A percentile compares a stretch with the other conserved stretches of the same genome.
These are phyloP conservation scores for Backusella macrospora DNA, from an alignment of 192 early-diverging fungal species.

Conservation along the genomic window DNA sequence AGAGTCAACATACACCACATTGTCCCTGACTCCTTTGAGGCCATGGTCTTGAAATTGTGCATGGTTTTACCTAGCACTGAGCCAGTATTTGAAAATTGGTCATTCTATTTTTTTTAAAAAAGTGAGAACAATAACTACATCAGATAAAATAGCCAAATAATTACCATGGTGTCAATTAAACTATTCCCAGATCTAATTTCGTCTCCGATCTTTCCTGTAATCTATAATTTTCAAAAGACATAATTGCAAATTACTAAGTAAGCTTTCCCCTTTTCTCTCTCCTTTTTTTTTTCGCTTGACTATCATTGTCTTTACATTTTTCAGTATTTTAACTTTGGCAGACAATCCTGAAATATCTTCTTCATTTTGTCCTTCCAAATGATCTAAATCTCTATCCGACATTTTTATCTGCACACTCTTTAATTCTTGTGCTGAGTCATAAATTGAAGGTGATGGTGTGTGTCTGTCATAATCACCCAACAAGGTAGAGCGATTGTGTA, in stretches of 20 bases:
- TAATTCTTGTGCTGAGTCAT: conserved; percentile 5
- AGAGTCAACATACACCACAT: conserved; percentile 39
- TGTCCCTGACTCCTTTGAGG: conserved; percentile 38
- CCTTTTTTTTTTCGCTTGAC: not conserved
- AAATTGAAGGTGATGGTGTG: conserved; percentile 26
- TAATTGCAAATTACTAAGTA: no score
- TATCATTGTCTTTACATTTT: conserved; percentile 29
- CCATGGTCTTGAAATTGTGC: conserved; percentile 43
- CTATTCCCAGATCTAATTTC: conserved; percentile 43
- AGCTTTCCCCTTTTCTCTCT: not conserved
- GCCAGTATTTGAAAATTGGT: conserved; percentile 45
- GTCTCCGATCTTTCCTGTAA: conserved; percentile 44
- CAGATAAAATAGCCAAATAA: not conserved
- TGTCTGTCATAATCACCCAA: conserved; percentile 35
- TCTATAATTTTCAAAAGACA: conserved; percentile 15
- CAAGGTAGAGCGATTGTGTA: conserved; percentile 40
- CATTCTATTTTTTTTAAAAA: conserved; percentile 34
- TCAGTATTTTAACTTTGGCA: conserved; percentile 41
- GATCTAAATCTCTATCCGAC: conserved; percentile 42
- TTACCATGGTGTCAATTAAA: conserved; percentile 42
- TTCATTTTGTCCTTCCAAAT: conserved; percentile 43
- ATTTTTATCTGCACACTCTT: conserved; percentile 5
- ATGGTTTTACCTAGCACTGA: conserved; percentile 38
- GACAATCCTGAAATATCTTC: conserved; percentile 37
- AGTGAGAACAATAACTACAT: not conserved